These are phyloP conservation scores for Silene uniflora DNA, from an alignment of 148 eudicot species.

Conservation along the genomic window DNA sequence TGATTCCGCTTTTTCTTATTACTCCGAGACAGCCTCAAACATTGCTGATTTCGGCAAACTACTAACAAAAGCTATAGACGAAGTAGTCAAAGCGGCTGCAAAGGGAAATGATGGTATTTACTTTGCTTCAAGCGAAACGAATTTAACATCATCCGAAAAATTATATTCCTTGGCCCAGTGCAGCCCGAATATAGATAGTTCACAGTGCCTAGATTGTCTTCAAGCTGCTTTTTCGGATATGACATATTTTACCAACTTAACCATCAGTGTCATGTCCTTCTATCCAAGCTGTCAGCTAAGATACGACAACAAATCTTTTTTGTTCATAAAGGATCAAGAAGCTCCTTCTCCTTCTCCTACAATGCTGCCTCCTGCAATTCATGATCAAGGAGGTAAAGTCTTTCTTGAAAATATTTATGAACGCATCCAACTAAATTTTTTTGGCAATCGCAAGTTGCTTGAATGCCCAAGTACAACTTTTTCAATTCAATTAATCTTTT, in stretches of 20 bases:
- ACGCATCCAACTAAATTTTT: too few relatives aligned
- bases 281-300: slow-evolving; percentile 16
- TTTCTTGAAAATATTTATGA: too few relatives aligned
- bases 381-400: not conserved
- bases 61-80: not conserved
- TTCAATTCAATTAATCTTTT: too few relatives aligned
- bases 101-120: not conserved
- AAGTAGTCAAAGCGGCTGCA: not conserved
- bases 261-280: not conserved
- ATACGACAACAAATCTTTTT: not conserved
- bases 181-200: slow-evolving; percentile 2
- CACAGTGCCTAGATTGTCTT: slow-evolving; percentile 5
- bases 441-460: too few relatives aligned
- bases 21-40: not conserved
- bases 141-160: not conserved
- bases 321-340: not conserved
- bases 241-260: not conserved
- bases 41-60: not conserved
- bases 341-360: slow-evolving; percentile 7
- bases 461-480: too few relatives aligned
- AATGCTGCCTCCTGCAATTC: not conserved
- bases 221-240: not conserved
- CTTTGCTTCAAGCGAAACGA: not conserved
- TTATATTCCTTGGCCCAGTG: slow-evolving; percentile 22
- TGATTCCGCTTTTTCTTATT: too few relatives aligned